Evolutionary conservation across 352 stramenopile genomes (phyloP).

Genomic region (Globisporangium irregulare): DNA sequence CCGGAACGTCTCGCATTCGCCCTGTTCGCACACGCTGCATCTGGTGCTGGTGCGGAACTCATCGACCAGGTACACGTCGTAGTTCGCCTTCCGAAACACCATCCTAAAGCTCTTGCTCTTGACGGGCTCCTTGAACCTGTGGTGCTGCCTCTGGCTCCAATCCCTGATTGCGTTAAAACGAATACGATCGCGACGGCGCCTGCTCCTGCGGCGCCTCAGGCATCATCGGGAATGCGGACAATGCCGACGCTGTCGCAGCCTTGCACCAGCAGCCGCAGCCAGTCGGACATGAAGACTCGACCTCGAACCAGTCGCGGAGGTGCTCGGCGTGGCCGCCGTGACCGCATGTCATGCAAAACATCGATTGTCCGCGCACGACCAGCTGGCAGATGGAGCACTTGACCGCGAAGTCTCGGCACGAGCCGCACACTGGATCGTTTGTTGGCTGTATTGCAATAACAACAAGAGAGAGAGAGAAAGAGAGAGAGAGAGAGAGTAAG

Average conservation of each 20-base stretch:
- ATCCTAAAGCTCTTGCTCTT: too few species aligned
- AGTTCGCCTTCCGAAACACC: too few species aligned
- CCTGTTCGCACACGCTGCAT: too few species aligned
- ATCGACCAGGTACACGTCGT: too few species aligned
- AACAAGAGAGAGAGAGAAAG: background rate
- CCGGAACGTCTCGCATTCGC: too few species aligned
- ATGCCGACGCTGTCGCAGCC: slow-evolving; percentile 47
- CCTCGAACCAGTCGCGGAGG: slow-evolving; percentile 74
- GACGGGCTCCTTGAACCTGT: too few species aligned
- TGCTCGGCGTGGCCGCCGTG: slow-evolving; percentile 76
- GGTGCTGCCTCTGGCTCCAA: too few species aligned
- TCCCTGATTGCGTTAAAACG: slow-evolving; percentile 32
- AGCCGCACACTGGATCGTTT: slow-evolving; percentile 50
- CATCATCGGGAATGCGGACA: slow-evolving; percentile 26
- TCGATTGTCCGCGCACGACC: slow-evolving; percentile 77
- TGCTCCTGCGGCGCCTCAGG: slow-evolving; percentile 28
- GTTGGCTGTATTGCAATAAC: slow-evolving; percentile 34
- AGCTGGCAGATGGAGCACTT: slow-evolving; percentile 83
- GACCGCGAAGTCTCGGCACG: slow-evolving; percentile 72
- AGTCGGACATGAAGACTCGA: slow-evolving; percentile 70
- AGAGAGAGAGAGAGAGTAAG: background rate
- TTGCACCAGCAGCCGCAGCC: slow-evolving; percentile 87
- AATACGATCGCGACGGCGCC: slow-evolving; percentile 57
- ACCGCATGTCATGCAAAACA: slow-evolving; percentile 85
- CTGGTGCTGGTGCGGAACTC: too few species aligned